A percentile compares a stretch with the other conserved stretches of the same genome.
Evolutionary conservation across 1,284 basidiomycete genomes (phyloP).

Genomic region (Papiliotrema flavescens): DNA sequence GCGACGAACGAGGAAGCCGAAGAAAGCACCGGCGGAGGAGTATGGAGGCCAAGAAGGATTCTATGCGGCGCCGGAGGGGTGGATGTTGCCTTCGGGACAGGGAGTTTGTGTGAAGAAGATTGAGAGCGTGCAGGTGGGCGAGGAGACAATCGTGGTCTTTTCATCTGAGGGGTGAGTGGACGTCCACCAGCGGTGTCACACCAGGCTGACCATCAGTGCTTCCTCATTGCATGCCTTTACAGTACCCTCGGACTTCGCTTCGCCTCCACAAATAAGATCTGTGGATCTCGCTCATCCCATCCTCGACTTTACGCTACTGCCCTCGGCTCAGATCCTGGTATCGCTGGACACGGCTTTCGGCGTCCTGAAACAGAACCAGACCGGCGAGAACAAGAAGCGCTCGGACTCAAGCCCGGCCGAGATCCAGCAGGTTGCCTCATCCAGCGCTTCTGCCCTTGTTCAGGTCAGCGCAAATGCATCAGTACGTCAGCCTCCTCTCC

Average conservation of each 20-base stretch:
- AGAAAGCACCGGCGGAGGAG: constrained; percentile 12
- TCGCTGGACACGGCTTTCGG: constrained; percentile 43
- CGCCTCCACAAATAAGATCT: constrained; percentile 17
- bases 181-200: background rate
- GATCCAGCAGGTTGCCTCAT: background rate
- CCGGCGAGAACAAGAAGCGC: constrained; percentile 15
- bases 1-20: constrained; percentile 42
- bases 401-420: background rate
- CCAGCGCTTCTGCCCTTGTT: background rate
- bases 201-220: constrained; percentile 15
- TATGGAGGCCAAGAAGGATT: constrained; percentile 25
- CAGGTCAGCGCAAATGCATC: background rate
- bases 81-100: constrained; percentile 38
- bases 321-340: constrained; percentile 28
- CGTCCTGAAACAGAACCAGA: constrained; percentile 22
- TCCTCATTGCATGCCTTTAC: constrained; percentile 40
- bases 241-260: constrained; percentile 14
- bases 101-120: constrained; percentile 46
- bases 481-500: background rate
- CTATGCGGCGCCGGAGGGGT: constrained; percentile 37
- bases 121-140: constrained; percentile 21
- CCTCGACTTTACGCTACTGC: constrained; percentile 36
- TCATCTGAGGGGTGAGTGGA: constrained; percentile 44
- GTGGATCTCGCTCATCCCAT: constrained; percentile 37
- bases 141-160: constrained; percentile 36